Evolutionary conservation across 306 rosid species (phyloP), one percentile per base, ranked within the genome.

Genomic region (Hylodesmum podocarpum): DNA sequence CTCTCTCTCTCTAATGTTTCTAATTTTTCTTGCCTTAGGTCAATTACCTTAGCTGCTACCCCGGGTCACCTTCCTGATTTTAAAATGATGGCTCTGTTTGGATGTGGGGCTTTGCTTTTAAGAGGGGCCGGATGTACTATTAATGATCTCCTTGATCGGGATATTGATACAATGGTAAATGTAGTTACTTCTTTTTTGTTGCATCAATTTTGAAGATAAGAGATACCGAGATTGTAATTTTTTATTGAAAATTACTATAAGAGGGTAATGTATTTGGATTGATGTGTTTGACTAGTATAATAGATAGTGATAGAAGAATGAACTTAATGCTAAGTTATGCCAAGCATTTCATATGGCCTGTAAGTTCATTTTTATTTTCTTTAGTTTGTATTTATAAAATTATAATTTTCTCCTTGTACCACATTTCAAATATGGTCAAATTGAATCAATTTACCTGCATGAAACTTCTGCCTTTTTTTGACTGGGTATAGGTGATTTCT

Each of bases 41-140:
- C 98, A 68, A 90, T 94, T 62, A 81, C 90, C 67, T 81, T 94
- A 86, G 97, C 96, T 14, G 89, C 97, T 66, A 66, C 83, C 50
- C 95, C 95, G 1, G 96, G 97, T 16, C 58, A 92, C 14, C 86
- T 94, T 73, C 98, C 96, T 41, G 95, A 92, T 83, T 70, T 94
- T 72, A 90, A 90, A 86, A 84, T 92, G 88, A 11, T 94, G 84
- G 47, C 76, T 14, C 73, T 92, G 57, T 92, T 94, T 84, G 98
- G 93, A 61, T 86, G 88, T 68, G 97, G 97, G 47, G 93, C 96
- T 50, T 79, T 94, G 82, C 96, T 94, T 78, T 81, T 92, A 33
- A 86, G 98, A 85, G 97, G 96, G 8, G 96, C 96, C 8, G 96
- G 96, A 13, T 94, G 95, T 84, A 94, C 97, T 40, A 4, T 92